phyloP scores from a whole-genome alignment of 176 grass and related monocot species.

The Tillandsia leiboldiana region DNA sequence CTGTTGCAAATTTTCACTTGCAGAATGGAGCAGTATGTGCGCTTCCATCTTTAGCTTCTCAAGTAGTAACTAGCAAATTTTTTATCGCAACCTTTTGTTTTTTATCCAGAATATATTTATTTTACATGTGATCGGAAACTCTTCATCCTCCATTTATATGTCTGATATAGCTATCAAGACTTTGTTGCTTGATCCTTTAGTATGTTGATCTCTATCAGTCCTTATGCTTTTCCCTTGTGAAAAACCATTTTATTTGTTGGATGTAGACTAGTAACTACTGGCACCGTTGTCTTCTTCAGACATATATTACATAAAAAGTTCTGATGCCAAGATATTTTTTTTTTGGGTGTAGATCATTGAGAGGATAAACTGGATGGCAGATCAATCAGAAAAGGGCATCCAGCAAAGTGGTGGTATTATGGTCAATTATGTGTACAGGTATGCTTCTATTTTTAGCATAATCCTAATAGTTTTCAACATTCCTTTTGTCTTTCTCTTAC shows the following conservation, averaged over 20 bases:
- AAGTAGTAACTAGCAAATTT: not conserved
- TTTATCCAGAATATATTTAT: too few relatives aligned
- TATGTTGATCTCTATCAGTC: not conserved
- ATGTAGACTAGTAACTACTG: too few relatives aligned
- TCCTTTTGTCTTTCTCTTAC: not conserved
- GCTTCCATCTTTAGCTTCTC: not conserved
- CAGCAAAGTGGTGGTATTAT: slow-evolving; percentile 94
- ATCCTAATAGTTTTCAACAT: not conserved
- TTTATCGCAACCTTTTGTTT: not conserved
- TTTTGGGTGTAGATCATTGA: slow-evolving; percentile 51
- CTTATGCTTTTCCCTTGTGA: not conserved
- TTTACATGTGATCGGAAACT: too few relatives aligned
- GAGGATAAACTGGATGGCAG: slow-evolving; percentile 95
- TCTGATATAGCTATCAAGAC: too few relatives aligned
- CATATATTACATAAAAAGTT: not conserved
- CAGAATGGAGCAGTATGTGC: slow-evolving; percentile 92
- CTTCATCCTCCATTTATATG: too few relatives aligned
- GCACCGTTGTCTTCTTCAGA: too few relatives aligned
- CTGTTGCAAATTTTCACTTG: slow-evolving; percentile 91
- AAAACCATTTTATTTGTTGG: too few relatives aligned
- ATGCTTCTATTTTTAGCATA: slow-evolving; percentile 14
- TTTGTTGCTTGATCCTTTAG: too few relatives aligned
- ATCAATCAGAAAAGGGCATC: slow-evolving; percentile 90
- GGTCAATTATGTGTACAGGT: slow-evolving; percentile 97
- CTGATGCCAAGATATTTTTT: not conserved